Percentiles rank a stretch among this genome's conserved stretches.
These are phyloP conservation scores for Aspergillus thermomutatus DNA, from an alignment of 2,329 filamentous ascomycete genomes.

Conservation along the genomic window DNA sequence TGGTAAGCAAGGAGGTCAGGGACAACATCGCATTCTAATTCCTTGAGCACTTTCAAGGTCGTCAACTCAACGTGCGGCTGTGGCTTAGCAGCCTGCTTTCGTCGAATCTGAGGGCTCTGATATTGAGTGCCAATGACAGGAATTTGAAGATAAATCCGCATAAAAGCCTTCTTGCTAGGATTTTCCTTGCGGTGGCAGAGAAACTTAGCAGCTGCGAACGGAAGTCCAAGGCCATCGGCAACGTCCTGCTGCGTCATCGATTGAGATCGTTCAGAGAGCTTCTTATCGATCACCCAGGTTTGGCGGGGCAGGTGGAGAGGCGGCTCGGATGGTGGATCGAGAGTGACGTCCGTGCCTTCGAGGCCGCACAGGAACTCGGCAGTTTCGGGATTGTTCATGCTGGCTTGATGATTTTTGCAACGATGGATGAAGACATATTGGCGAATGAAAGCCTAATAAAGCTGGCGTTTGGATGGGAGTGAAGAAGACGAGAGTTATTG, in stretches of 20 bases:
- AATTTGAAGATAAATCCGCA: constrained; percentile 12
- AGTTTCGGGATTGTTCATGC: constrained; percentile 4
- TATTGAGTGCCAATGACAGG: constrained; percentile 6
- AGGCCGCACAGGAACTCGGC: constrained; percentile 8
- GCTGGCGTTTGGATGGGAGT: too few species aligned
- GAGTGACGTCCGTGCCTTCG: constrained; percentile 8
- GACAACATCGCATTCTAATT: constrained; percentile 11
- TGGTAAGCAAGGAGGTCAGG: constrained; percentile 19
- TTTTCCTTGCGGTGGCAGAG: constrained; percentile 6
- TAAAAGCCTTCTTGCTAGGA: constrained; percentile 9
- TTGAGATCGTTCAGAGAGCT: constrained; percentile 7
- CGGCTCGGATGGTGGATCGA: constrained; percentile 8
- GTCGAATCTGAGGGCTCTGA: constrained; percentile 4
- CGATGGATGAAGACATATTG: too few species aligned
- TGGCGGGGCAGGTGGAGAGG: constrained; percentile 7
- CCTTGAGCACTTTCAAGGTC: constrained; percentile 16
- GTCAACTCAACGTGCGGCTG: constrained; percentile 14
- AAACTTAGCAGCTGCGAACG: constrained; percentile 11
- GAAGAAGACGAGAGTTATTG: background rate
- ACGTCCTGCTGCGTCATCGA: constrained; percentile 9
- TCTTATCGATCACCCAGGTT: constrained; percentile 11
- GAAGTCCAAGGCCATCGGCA: constrained; percentile 7
- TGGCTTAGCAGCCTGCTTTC: constrained; percentile 3
- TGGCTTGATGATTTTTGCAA: background rate
- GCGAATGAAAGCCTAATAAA: too few species aligned